Percentiles rank a stretch among this genome's conserved stretches.
These are phyloP conservation scores for Pythium biforme DNA, from an alignment of 352 stramenopile species.

Conservation along the genomic window DNA sequence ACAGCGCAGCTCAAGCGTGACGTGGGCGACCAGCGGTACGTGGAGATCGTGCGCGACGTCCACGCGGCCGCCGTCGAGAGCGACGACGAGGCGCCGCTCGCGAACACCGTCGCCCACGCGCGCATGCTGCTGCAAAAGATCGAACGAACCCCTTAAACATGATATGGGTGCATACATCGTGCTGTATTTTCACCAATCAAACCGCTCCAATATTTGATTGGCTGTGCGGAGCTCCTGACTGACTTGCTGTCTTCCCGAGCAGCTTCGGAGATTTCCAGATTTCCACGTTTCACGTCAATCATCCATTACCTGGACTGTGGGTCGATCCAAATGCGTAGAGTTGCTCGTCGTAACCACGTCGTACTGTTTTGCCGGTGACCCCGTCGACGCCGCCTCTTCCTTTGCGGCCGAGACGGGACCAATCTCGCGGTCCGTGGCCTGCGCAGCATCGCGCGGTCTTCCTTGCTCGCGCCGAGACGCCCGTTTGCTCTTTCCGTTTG, in stretches of 20 bases:
- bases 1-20: constrained; percentile 31
- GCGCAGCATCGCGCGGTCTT: background rate
- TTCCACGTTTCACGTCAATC: too few species aligned
- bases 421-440: background rate
- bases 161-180: constrained; percentile 1
- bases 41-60: constrained; percentile 35
- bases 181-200: constrained; percentile 6
- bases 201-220: background rate
- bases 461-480: background rate
- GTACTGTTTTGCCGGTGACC: background rate
- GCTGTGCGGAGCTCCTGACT: background rate
- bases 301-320: too few species aligned
- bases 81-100: constrained; percentile 38
- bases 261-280: too few species aligned
- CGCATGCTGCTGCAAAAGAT: constrained; percentile 33
- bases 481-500: too few species aligned
- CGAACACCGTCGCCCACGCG: constrained; percentile 38
- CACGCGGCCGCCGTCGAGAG: constrained; percentile 40
- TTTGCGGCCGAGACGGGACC: constrained; percentile 10
- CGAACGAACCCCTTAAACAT: background rate
- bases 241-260: too few species aligned
- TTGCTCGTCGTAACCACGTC: background rate
- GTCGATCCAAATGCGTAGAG: too few species aligned
- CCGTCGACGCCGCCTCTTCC: constrained; percentile 1
- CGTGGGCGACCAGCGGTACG: constrained; percentile 31